Evolutionary conservation across 192 early-diverging fungal genomes (phyloP).

Genomic region (Diversispora eburnea): DNA sequence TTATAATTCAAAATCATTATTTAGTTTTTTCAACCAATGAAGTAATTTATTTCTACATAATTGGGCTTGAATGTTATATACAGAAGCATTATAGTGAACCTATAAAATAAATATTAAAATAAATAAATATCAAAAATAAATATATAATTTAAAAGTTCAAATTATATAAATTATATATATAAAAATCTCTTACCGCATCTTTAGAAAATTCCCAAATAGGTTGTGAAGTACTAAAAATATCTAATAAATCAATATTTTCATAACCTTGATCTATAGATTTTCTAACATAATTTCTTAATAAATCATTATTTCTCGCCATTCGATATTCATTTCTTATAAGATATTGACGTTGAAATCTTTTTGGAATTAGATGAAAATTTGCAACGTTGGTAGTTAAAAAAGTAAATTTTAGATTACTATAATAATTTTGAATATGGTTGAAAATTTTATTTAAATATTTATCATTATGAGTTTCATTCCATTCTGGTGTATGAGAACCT

Average conservation of each 20-base stretch:
- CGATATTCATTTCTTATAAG: neutral
- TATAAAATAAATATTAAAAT: no score
- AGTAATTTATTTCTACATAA: no score
- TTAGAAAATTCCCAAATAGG: neutral
- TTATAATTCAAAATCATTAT: no score
- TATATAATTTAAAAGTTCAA: no score
- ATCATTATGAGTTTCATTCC: neutral
- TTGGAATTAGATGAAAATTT: neutral
- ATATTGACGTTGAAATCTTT: neutral
- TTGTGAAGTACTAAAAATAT: neutral
- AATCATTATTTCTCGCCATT: neutral
- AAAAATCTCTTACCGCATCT: neutral
- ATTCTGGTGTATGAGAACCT: neutral
- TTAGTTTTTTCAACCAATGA: no score
- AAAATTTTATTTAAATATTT: neutral
- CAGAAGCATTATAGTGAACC: no score
- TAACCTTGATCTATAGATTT: neutral
- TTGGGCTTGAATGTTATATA: no score
- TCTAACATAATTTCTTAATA: neutral
- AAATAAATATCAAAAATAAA: no score
- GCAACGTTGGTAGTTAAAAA: neutral
- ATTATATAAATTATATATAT: no score
- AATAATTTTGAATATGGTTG: neutral
- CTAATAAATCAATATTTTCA: slow-evolving; percentile 1
- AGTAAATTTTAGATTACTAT: neutral